Evolutionary conservation across 176 grass and related monocot genomes (phyloP).

Genomic region (Aegilops tauschii): DNA sequence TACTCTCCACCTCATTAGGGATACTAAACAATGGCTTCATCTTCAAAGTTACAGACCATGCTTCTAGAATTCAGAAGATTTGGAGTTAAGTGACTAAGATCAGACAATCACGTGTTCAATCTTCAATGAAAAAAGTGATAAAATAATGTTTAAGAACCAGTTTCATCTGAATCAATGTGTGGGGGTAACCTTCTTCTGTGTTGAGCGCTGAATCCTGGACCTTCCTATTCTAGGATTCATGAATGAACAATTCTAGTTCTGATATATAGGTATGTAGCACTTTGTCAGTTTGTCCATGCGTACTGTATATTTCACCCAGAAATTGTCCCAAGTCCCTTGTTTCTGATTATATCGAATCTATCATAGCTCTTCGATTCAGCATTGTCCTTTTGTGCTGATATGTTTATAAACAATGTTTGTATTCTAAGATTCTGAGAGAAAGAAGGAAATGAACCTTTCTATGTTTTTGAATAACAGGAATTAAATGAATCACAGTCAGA

Average conservation of each 20-base stretch:
- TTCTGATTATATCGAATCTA: not conserved
- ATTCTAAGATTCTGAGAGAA: not conserved
- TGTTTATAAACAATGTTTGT: not conserved
- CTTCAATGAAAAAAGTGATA: too few species aligned
- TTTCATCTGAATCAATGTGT: not conserved
- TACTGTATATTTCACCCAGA: not conserved
- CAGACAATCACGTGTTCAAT: not conserved
- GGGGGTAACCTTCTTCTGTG: not conserved
- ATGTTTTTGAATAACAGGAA: constrained; percentile 36
- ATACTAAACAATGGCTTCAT: not conserved
- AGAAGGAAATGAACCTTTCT: not conserved
- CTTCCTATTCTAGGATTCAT: not conserved
- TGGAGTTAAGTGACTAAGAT: not conserved
- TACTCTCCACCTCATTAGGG: too few species aligned
- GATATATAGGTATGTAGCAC: not conserved
- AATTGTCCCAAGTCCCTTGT: not conserved
- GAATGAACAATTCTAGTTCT: not conserved
- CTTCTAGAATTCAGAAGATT: not conserved
- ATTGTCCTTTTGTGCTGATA: not conserved
- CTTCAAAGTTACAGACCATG: not conserved
- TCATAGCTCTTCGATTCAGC: not conserved
- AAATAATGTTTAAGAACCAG: too few species aligned
- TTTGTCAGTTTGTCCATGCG: not conserved
- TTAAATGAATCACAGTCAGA: constrained; percentile 81
- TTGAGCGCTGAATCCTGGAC: not conserved